Evolutionary conservation across 2,329 filamentous ascomycete species (phyloP), one percentile per base, ranked within the genome.

Genomic region (Cercospora sesami): DNA sequence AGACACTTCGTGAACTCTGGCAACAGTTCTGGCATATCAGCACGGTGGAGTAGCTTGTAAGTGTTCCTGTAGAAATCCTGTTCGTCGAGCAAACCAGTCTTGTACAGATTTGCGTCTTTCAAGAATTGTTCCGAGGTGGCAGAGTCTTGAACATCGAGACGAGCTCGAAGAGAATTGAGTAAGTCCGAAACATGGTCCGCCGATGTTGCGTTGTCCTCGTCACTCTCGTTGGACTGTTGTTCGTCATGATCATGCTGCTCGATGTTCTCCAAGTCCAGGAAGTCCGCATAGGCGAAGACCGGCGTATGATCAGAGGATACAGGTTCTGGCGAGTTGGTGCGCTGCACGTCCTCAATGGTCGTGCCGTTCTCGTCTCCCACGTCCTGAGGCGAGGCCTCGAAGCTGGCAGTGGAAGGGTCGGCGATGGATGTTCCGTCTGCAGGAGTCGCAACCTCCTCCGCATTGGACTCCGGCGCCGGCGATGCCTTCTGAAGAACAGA

Each of bases 21-120:
- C 60, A 73, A 14, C 14, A 73, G 51, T 16, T 67, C 53, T 33
- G 55, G 18, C 1, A 68, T 39, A 6, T 72, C 18, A 21, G 51
- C 66, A 12, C 60, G 62, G 39, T 36, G 36, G 16, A 74, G 67
- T 16, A 73, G 30, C 16, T 69, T 66, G 30, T 70, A 71, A n/a
- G 67, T 64, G 12, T 59, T 45, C n/a, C 65, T 61, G 61, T 73
- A 72, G 53, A 74, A 72, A 2, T 70, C 62, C 6, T 33, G 18
- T 23, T 69, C 67, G 18, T 62, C 61, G 51, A 68, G 51, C 10
- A n/a, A 59, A 16, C 61, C 63, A 14, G 64, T 28, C 23, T 63
- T 68, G 65, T 60, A 67, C 9, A 68, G 31, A 3, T 59, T 18
- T 30, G 21, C 21, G 30, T 39, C 16, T 36, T 21, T 33, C 51